Conservation (phyloP, 768 basidiomycete species). For the Galerina sulciceps region DNA sequence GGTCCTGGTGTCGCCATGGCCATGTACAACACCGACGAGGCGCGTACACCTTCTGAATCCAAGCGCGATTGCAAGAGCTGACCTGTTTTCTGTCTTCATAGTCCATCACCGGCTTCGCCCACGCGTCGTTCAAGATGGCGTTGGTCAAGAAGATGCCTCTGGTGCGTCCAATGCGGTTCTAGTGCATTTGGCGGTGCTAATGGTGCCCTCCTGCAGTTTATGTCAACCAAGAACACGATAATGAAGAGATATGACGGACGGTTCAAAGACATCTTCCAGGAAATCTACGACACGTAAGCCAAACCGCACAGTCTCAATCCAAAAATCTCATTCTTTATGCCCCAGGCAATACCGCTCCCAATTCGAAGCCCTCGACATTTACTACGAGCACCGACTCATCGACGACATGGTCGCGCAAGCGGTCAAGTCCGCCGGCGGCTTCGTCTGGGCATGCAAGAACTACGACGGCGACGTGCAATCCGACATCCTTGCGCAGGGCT, state of each 20-base stretch:
- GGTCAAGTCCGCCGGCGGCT: constrained; percentile 95
- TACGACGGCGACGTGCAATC: constrained; percentile 89
- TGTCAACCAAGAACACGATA: constrained; percentile 99
- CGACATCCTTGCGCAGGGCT: constrained; percentile 97
- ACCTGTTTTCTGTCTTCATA: constrained; percentile 27
- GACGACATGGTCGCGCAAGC: constrained; percentile 99
- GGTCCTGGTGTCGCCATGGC: constrained; percentile 91
- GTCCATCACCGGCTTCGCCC: constrained; percentile 95
- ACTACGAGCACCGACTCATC: constrained; percentile 96
- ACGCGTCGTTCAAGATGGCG: constrained; percentile 98
- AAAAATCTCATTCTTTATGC: background rate
- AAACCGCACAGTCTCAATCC: background rate
- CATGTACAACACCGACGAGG: constrained; percentile 99
- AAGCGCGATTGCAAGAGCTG: background rate
- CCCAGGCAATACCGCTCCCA: constrained; percentile 66
- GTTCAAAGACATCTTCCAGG: constrained; percentile 99
- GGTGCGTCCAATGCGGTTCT: constrained; percentile 32
- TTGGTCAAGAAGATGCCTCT: constrained; percentile 76
- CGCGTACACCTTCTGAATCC: constrained; percentile 25
- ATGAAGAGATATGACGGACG: constrained; percentile 97
- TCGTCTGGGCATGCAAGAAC: constrained; percentile 77
- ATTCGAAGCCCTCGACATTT: constrained; percentile 75
- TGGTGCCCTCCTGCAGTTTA: constrained; percentile 57
- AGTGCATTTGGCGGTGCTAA: background rate
- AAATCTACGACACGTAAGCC: constrained; percentile 80